Base-by-base conservation (phyloP, 148 eudicot species). In the Vaccinium corymbosum region DNA sequence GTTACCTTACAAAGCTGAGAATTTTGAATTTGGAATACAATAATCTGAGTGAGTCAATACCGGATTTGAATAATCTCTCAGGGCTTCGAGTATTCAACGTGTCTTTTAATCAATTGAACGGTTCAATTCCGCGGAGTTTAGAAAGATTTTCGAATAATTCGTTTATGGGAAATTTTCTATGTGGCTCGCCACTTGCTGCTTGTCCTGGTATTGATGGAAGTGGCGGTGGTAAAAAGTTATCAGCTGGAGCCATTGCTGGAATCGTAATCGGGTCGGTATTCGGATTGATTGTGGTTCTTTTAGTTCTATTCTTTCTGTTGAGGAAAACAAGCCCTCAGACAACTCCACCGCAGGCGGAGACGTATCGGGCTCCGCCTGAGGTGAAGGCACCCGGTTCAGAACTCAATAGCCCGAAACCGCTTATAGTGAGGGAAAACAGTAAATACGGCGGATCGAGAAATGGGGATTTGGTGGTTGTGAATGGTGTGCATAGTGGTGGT, bases 161-260 rank as follows among this genome's bases (percentile, higher is more conserved):
- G 9, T 91, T 89, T 80, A 22, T 49, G 17, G 87, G 82, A 2
- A 91, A 83, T 70, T 53, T 81, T 3, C 79, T 91, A 1, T 91
- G 93, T 56, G 93, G 90, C 14, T 9, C 70, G 0, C 91, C 91
- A 19, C 76, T 91, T 1, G 1, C 0, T 22, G 32, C 89, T 82
- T 88, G 90, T 53, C 48, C 50, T 15, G 11, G 55, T 9, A 16
- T 6, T 20, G 12, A 35, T 19, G 70, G 70, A 17, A 20, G 11
- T 17, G 29, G 48, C 7, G 77, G 72, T 19, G 35, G 51, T 20
- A 74, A 68, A 0, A 86, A 85, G 2, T 83, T 87, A 32, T 90
- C 91, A 0, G 71, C 71, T 1, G 91, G 90, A 49, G 90, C 89
- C 22, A 87, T 89, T 2, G 88, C 84, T 17, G 91, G 92, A 35